Base-by-base conservation (phyloP, 129 eudicot genomes). In the Scalesia atractyloides region DNA sequence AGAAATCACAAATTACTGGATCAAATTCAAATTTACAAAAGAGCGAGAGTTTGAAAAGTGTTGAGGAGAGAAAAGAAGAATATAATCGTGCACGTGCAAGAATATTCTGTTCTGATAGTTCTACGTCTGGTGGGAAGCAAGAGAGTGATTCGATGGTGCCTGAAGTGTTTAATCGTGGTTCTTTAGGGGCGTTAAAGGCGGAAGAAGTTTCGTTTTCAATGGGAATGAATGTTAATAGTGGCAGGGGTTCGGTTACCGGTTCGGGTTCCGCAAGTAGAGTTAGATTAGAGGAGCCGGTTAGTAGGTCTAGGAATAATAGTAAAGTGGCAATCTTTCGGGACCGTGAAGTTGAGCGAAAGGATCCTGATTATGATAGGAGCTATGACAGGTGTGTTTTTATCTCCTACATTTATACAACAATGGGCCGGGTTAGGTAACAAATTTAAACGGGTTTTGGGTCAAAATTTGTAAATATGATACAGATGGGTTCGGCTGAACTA, bases 51-150 rank as follows among this genome's bases (percentile, higher is more conserved):
- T 70, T 88, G 7, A 94, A 94, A 84, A 94, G 96, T 64, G 98
- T 94, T 72, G 98, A 94, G 80, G 98, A 94, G 80, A 86, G 98
- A 57, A 94, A 90, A 75, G 98, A 94, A 83, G 98, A 94, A 73
- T 94, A 94, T 66, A 87, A 94, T 67, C 84, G 89, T 83, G 98
- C 98, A 33, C 92, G 98, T 63, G 98, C 97, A 1, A 81, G 98
- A 36, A 94, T 94, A 66, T 94, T 94, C 69, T 80, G 83, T 76
- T 84, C 97, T 60, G 82, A 77, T 68, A 74, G 67, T 66, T 87
- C 90, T 72, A 57, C 73, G 72, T 59, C 85, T 16, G 73, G 64
- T 73, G 91, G 47, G 22, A 89, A 79, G 79, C 74, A 77, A 39
- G 96, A 77, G 81, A 82, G 64, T 72, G 89, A 82, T 79, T 65